These are phyloP conservation scores for Penicillium sp. DNA, from an alignment of 2,329 filamentous ascomycete genomes.

Conservation along the genomic window DNA sequence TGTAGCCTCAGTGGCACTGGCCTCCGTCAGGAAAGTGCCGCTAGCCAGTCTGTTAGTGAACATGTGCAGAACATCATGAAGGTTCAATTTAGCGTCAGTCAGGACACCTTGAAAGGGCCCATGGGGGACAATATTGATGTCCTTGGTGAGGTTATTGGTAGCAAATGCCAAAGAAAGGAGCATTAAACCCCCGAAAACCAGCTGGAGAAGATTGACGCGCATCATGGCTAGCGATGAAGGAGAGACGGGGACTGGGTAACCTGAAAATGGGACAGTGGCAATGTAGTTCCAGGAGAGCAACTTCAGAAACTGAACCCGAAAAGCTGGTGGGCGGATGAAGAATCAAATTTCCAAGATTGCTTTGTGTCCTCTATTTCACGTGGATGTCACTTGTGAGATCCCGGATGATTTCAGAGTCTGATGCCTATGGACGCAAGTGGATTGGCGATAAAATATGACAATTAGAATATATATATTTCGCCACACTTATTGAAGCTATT, in stretches of 20 bases:
- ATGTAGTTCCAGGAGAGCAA: neutral
- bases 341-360: neutral
- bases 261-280: neutral
- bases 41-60: slow-evolving; percentile 66
- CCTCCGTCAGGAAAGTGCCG: slow-evolving; percentile 67
- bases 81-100: slow-evolving; percentile 57
- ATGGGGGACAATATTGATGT: slow-evolving; percentile 8
- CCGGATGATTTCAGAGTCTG: neutral
- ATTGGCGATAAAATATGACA: too few species aligned
- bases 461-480: too few species aligned
- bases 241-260: neutral
- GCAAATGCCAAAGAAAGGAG: slow-evolving; percentile 27
- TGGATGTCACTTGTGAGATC: neutral
- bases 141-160: slow-evolving; percentile 17
- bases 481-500: too few species aligned
- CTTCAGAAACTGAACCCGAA: neutral
- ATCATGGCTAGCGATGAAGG: slow-evolving; percentile 10
- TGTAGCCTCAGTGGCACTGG: slow-evolving; percentile 63
- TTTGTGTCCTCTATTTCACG: neutral
- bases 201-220: slow-evolving; percentile 23
- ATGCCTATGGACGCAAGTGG: neutral
- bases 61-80: slow-evolving; percentile 67
- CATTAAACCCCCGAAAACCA: slow-evolving; percentile 27
- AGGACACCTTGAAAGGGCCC: slow-evolving; percentile 56
- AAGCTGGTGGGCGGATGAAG: neutral